Percentiles rank a stretch among this genome's conserved stretches.
Conservation (phyloP, 2,329 filamentous ascomycete species). For the Arthrobotrys megalospora region DNA sequence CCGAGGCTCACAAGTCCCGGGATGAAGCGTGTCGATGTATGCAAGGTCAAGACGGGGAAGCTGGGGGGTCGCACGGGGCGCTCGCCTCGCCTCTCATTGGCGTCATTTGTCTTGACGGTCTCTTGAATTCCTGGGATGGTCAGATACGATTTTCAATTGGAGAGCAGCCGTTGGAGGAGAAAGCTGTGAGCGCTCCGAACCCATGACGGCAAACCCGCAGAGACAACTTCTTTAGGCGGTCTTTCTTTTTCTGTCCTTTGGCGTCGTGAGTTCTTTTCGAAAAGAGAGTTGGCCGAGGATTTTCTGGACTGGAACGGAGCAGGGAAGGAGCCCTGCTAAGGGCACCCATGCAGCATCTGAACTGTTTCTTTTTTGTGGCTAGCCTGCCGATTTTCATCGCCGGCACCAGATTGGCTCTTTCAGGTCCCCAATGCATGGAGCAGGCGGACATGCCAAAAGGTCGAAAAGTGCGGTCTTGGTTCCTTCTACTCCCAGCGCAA, state of each 20-base stretch:
- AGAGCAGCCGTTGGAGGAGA: slow-evolving; percentile 35
- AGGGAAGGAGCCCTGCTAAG: slow-evolving; percentile 24
- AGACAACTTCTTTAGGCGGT: slow-evolving; percentile 40
- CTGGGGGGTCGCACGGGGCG: slow-evolving; percentile 47
- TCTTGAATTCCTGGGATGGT: slow-evolving; percentile 33
- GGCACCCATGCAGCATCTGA: slow-evolving; percentile 41
- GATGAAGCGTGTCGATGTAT: slow-evolving; percentile 27
- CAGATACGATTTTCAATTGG: slow-evolving; percentile 47
- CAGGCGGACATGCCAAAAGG: slow-evolving; percentile 32
- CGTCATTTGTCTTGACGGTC: slow-evolving; percentile 47
- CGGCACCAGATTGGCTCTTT: slow-evolving; percentile 19
- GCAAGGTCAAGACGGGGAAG: slow-evolving; percentile 25
- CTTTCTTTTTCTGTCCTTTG: slow-evolving; percentile 31
- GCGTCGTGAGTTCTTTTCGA: slow-evolving; percentile 28
- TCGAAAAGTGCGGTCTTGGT: slow-evolving; percentile 32
- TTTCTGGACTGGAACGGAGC: slow-evolving; percentile 43
- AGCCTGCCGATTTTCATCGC: slow-evolving; percentile 52
- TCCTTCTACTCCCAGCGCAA: slow-evolving; percentile 55
- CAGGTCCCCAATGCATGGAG: slow-evolving; percentile 29
- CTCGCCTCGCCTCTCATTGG: slow-evolving; percentile 54
- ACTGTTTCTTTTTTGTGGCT: slow-evolving; percentile 58
- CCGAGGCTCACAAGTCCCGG: slow-evolving; percentile 28
- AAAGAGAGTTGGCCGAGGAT: slow-evolving; percentile 35
- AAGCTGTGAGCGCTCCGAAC: slow-evolving; percentile 32
- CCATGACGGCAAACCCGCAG: slow-evolving; percentile 33